Conservation (phyloP, 805 yeast species). For the Pichia thaimueangensis region DNA sequence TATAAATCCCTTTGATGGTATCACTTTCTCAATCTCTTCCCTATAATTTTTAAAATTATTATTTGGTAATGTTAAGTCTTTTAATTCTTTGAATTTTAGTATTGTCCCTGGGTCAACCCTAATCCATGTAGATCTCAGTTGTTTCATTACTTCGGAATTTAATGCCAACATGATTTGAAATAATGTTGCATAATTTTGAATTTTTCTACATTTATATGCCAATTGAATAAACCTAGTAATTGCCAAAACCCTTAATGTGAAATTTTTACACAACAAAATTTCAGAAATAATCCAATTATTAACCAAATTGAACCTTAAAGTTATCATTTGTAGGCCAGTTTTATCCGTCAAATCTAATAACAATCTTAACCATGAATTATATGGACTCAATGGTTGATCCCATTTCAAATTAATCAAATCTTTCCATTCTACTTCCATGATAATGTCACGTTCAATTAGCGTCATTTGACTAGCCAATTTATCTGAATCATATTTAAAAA, state of each 20-base stretch:
- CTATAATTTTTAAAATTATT: conserved; percentile 68
- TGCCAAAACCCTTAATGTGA: conserved; percentile 55
- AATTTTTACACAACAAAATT: conserved; percentile 59
- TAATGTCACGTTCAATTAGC: conserved; percentile 74
- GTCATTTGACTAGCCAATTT: conserved; percentile 76
- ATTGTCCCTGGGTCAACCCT: conserved; percentile 66
- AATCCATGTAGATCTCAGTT: conserved; percentile 67
- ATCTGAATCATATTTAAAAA: conserved; percentile 63
- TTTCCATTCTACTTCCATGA: conserved; percentile 86
- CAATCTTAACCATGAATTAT: conserved; percentile 78
- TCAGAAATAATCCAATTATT: conserved; percentile 92
- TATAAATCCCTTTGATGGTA: conserved; percentile 67
- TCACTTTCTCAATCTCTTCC: conserved; percentile 46
- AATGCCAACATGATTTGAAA: conserved; percentile 84
- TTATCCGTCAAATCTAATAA: conserved; percentile 42
- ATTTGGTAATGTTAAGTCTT: conserved; percentile 65
- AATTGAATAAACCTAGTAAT: conserved; percentile 84
- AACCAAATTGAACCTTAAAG: conserved; percentile 79
- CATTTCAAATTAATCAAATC: conserved; percentile 74
- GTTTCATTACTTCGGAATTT: conserved; percentile 55
- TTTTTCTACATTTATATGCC: conserved; percentile 62
- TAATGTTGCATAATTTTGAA: conserved; percentile 81
- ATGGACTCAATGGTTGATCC: conserved; percentile 59
- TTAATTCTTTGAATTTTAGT: conserved; percentile 58
- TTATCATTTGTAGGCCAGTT: conserved; percentile 75